phyloP scores from a whole-genome alignment of 1,139 yeast species.

The Hyphopichia wangnamkhiaoensis region DNA sequence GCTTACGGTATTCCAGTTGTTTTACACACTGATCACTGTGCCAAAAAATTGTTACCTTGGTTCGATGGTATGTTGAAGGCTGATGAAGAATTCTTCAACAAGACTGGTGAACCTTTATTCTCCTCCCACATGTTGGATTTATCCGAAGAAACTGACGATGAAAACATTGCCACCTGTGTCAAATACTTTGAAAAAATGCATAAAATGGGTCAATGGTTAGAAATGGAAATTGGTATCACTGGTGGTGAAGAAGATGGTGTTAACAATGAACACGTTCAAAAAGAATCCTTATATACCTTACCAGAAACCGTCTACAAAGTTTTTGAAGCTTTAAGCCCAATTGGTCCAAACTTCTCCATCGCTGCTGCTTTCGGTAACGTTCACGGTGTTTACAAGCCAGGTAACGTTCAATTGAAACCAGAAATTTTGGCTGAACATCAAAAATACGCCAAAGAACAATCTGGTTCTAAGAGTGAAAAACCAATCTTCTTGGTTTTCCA shows the following conservation, averaged over 20 bases:
- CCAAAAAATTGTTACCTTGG: slow-evolving; percentile 97
- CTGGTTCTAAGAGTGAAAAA: slow-evolving; percentile 53
- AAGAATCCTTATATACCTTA: slow-evolving; percentile 87
- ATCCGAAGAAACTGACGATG: slow-evolving; percentile 95
- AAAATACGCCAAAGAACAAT: slow-evolving; percentile 70
- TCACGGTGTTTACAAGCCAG: slow-evolving; percentile 99
- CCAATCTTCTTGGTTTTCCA: slow-evolving; percentile 99
- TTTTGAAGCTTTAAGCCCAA: slow-evolving; percentile 84
- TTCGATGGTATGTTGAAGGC: slow-evolving; percentile 97
- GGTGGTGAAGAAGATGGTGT: slow-evolving; percentile 99
- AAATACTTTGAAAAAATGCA: slow-evolving; percentile 94
- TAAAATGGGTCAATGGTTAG: slow-evolving; percentile 96
- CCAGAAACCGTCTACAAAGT: slow-evolving; percentile 95
- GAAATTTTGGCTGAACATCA: slow-evolving; percentile 96
- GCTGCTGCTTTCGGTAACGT: slow-evolving; percentile 99
- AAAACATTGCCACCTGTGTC: slow-evolving; percentile 91
- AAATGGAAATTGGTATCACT: slow-evolving; percentile 99
- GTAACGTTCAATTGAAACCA: slow-evolving; percentile 94
- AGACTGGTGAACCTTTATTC: slow-evolving; percentile 91
- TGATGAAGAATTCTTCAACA: slow-evolving; percentile 87
- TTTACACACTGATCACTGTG: slow-evolving; percentile 98
- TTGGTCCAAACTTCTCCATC: slow-evolving; percentile 97
- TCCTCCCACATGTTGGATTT: slow-evolving; percentile 99
- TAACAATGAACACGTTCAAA: slow-evolving; percentile 91
- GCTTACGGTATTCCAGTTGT: slow-evolving; percentile 95